Percentiles rank a stretch among this genome's conserved stretches.
These are phyloP conservation scores for Auriscalpium microsporum DNA, from an alignment of 768 basidiomycete species.

Conservation along the genomic window DNA sequence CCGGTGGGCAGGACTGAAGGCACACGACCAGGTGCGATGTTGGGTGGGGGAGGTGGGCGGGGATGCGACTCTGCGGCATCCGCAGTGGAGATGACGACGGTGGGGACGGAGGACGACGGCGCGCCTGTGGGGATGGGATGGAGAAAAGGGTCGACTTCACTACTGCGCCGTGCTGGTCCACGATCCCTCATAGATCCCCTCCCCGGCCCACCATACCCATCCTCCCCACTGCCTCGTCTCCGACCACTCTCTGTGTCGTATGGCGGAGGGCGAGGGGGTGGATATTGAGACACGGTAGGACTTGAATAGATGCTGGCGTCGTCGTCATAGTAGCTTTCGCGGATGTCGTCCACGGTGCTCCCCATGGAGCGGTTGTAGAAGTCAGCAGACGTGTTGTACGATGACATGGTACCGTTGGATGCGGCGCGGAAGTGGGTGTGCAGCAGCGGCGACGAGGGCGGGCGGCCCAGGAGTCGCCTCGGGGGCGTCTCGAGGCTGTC, in stretches of 20 bases:
- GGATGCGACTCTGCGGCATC: slow-evolving; percentile 18
- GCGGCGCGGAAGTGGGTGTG: slow-evolving; percentile 37
- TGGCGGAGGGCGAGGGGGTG: slow-evolving; percentile 20
- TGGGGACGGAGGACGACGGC: slow-evolving; percentile 30
- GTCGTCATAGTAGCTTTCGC: slow-evolving; percentile 22
- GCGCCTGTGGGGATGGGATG: slow-evolving; percentile 7
- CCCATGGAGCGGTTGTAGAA: slow-evolving; percentile 7
- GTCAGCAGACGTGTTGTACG: slow-evolving; percentile 16
- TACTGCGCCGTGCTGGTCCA: neutral
- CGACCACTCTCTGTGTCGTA: neutral
- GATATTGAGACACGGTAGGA: slow-evolving; percentile 12
- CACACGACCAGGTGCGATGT: slow-evolving; percentile 24
- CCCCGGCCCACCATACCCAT: neutral
- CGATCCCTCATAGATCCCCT: neutral
- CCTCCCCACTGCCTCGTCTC: neutral
- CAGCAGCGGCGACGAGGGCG: slow-evolving; percentile 38
- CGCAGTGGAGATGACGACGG: slow-evolving; percentile 44
- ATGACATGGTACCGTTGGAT: slow-evolving; percentile 30
- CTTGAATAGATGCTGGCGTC: slow-evolving; percentile 36
- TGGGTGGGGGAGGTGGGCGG: slow-evolving; percentile 18
- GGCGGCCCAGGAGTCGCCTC: slow-evolving; percentile 1
- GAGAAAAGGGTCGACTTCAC: slow-evolving; percentile 14
- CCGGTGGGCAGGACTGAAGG: slow-evolving; percentile 38
- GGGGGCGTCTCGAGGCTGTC: slow-evolving; percentile 9
- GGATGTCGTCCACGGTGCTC: slow-evolving; percentile 8